A percentile compares a stretch with the other conserved stretches of the same genome.
Evolutionary conservation across 1,284 basidiomycete genomes (phyloP).

Genomic region (Naganishia albida): DNA sequence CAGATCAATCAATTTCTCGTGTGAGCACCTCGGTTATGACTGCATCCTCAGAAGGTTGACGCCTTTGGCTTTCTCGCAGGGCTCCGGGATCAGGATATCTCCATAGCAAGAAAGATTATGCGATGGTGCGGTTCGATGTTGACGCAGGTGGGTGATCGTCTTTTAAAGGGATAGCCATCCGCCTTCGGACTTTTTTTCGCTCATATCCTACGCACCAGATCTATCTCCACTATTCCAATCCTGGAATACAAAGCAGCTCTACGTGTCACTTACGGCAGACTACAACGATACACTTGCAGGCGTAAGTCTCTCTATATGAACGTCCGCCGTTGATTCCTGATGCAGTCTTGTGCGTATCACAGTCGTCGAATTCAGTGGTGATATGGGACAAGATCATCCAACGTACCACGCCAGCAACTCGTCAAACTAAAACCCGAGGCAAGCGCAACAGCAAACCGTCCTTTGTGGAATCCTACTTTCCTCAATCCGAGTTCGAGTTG

Average conservation of each 20-base stretch:
- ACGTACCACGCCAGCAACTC: constrained; percentile 21
- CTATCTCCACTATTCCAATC: constrained; percentile 50
- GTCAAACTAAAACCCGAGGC: constrained; percentile 1
- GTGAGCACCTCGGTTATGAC: constrained; percentile 38
- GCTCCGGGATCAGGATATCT: constrained; percentile 39
- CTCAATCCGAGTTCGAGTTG: constrained; percentile 35
- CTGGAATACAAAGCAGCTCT: constrained; percentile 56
- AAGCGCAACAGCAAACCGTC: constrained; percentile 37
- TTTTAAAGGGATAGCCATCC: no score
- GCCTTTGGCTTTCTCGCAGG: not conserved
- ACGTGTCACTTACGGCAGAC: constrained; percentile 52
- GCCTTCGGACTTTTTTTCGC: no score
- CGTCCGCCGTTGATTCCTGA: not conserved
- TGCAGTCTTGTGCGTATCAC: not conserved
- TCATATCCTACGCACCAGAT: constrained; percentile 36
- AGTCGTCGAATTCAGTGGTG: constrained; percentile 48
- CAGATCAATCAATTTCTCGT: constrained; percentile 50
- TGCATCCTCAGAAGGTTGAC: no score
- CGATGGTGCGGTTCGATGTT: constrained; percentile 50
- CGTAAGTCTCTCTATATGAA: constrained; percentile 27
- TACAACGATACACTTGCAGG: constrained; percentile 41
- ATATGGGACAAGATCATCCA: constrained; percentile 55
- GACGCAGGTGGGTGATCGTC: constrained; percentile 39
- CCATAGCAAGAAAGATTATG: constrained; percentile 48
- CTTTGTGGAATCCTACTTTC: constrained; percentile 21